phyloP scores from a whole-genome alignment of 2,329 filamentous ascomycete species.

The Sordariomycetes sp. region DNA sequence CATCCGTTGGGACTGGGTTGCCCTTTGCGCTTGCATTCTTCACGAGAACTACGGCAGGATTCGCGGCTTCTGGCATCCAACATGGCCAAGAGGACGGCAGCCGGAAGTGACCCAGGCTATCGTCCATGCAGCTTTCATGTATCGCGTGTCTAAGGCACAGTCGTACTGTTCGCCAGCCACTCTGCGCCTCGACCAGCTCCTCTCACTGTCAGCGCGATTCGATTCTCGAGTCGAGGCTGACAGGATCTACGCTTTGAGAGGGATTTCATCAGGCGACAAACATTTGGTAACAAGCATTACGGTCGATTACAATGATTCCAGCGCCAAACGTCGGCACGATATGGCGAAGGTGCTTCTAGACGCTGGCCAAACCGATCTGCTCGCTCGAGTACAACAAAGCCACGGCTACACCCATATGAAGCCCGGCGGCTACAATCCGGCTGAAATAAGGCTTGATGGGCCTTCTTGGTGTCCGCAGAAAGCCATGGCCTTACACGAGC shows the following conservation, averaged over 20 bases:
- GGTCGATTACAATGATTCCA: not conserved
- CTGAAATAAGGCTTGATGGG: too few species aligned
- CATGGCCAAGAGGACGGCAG: not conserved
- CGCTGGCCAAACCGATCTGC: too few species aligned
- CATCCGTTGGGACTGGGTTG: not conserved
- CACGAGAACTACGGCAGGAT: not conserved
- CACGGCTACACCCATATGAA: not conserved
- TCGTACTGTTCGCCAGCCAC: not conserved
- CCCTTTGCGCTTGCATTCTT: not conserved
- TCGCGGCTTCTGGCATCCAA: not conserved
- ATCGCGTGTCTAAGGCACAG: not conserved
- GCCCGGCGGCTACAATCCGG: not conserved
- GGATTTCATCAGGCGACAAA: not conserved
- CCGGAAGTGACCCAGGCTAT: not conserved
- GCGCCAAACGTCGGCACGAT: too few species aligned
- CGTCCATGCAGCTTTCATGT: not conserved
- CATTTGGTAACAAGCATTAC: not conserved
- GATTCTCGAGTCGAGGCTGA: not conserved
- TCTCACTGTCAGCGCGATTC: not conserved
- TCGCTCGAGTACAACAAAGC: not conserved
- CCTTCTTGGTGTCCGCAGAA: not conserved
- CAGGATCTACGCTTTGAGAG: not conserved
- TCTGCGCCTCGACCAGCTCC: not conserved
- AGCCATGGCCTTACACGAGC: not conserved
- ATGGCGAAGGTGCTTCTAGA: too few species aligned